Base-by-base conservation (phyloP, 305 asterid species). In the Fraxinus xanthoxyloides region DNA sequence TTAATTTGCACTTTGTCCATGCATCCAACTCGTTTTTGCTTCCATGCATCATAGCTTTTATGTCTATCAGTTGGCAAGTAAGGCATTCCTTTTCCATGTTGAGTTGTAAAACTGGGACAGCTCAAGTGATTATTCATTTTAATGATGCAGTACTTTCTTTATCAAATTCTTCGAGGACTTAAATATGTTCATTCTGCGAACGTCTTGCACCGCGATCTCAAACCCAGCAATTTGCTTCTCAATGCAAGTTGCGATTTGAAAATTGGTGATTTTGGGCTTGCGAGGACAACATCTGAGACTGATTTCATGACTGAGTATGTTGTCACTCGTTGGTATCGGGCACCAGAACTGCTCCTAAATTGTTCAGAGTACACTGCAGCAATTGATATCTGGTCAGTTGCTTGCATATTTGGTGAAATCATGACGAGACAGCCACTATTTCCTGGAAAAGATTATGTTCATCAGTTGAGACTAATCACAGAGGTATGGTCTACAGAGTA, bases 221-320 rank as follows among this genome's bases (percentile, higher is more conserved):
- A 90, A 77, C 93, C 93, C 10, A 89, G 91, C 77, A 90, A 90
- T 82, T 79, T 90, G 83, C 89, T 90, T 76, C 87, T 90, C 72
- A 90, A 90, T 84, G 84, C 92, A 19, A 89, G 84, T 67, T 87
- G 91, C 59, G 91, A 90, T 77, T 86, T 90, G 72, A 90, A 90
- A 77, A 87, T 90, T 75, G 90, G 91, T 19, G 93, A 90, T 86
- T 90, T 90, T 72, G 93, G 93, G 77, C 92, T 90, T 82, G 92
- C 93, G 1, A 87, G 93, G 85, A 86, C 93, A 26, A 90, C 87
- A 40, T 86, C 89, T 69, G 93, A 89, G 80, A 90, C 88, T 31
- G 93, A 90, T 87, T 90, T 89, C 88, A 90, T 90, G 93, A 90
- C 91, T 17, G 92, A 87, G 75, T 90, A 90, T 77, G 90, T 88